Conservation (phyloP, 1,284 basidiomycete genomes). For the Cutaneotrichosporon sp. region DNA sequence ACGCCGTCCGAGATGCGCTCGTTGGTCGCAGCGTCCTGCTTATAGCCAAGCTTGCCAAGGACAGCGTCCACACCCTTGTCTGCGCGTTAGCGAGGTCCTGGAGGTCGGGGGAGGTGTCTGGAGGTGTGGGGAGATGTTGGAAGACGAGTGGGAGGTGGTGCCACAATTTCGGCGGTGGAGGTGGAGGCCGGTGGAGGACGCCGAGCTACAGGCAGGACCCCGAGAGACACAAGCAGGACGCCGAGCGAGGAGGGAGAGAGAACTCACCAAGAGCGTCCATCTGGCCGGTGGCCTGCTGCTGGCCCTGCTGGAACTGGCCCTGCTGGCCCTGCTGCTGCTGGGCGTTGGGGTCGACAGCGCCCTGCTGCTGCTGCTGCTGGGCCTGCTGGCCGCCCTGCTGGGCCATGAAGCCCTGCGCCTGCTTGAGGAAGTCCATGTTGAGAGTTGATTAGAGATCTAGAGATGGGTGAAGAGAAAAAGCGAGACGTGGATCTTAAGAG, state of each 20-base stretch:
- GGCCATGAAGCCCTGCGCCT: constrained; percentile 19
- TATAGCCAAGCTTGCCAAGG: constrained; percentile 45
- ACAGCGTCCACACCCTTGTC: constrained; percentile 39
- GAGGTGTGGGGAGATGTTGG: neutral
- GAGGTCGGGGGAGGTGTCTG: neutral
- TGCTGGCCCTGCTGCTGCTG: constrained; percentile 1
- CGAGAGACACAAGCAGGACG: neutral
- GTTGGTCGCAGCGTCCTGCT: constrained; percentile 43
- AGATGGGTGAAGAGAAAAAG: too few species aligned
- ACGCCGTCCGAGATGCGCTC: constrained; percentile 56
- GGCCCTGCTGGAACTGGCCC: too few species aligned
- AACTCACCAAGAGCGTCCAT: constrained; percentile 49
- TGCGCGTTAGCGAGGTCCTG: constrained; percentile 27
- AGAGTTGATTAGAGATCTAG: too few species aligned
- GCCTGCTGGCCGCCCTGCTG: neutral
- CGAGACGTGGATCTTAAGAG: too few species aligned
- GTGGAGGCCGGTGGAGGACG: neutral
- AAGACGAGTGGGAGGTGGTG: neutral
- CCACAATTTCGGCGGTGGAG: too few species aligned
- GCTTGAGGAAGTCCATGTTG: constrained; percentile 24
- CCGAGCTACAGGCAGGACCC: neutral
- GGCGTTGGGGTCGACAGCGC: neutral
- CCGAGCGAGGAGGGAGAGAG: neutral
- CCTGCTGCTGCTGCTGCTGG: constrained; percentile 12
- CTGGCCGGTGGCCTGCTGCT: constrained; percentile 31